phyloP scores from a whole-genome alignment of 2,329 filamentous ascomycete genomes.

The Microdochium bolleyi region DNA sequence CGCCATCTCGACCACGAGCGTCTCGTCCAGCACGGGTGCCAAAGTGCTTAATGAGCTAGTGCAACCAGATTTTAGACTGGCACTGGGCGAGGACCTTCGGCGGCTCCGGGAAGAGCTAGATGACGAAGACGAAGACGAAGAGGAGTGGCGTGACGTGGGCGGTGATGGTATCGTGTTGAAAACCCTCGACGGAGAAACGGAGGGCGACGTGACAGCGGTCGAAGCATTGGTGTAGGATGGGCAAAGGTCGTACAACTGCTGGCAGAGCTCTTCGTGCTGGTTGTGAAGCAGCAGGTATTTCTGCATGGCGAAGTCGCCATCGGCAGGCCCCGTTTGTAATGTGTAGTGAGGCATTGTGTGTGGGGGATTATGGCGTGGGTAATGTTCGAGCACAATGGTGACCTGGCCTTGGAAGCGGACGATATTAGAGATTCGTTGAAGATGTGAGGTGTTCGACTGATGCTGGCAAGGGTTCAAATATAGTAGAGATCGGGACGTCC shows the following conservation, averaged over 20 bases:
- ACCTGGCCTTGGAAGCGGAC: not conserved
- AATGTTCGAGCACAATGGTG: not conserved
- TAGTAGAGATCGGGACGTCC: not conserved
- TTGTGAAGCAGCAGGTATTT: slow-evolving; percentile 46
- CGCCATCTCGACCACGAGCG: slow-evolving; percentile 38
- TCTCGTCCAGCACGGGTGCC: slow-evolving; percentile 36
- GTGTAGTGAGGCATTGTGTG: not conserved
- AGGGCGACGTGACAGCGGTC: slow-evolving; percentile 36
- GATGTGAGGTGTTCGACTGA: not conserved
- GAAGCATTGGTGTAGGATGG: slow-evolving; percentile 26
- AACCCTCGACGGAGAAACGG: slow-evolving; percentile 53
- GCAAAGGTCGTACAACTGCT: slow-evolving; percentile 42
- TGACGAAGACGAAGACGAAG: slow-evolving; percentile 5
- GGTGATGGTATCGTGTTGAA: slow-evolving; percentile 39
- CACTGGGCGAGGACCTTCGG: slow-evolving; percentile 11
- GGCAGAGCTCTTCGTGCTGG: slow-evolving; percentile 44
- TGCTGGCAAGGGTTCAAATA: not conserved
- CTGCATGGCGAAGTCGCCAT: slow-evolving; percentile 36
- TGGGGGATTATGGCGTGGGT: not conserved
- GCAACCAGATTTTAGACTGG: slow-evolving; percentile 9
- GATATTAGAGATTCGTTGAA: not conserved
- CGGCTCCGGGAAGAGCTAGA: slow-evolving; percentile 14
- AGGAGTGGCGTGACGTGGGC: slow-evolving; percentile 16
- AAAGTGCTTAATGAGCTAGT: slow-evolving; percentile 13
- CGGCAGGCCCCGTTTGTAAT: not conserved